Percentiles rank a stretch among this genome's conserved stretches.
Conservation (phyloP, 805 yeast species). For the Sugiyamaella qingdaonensis region DNA sequence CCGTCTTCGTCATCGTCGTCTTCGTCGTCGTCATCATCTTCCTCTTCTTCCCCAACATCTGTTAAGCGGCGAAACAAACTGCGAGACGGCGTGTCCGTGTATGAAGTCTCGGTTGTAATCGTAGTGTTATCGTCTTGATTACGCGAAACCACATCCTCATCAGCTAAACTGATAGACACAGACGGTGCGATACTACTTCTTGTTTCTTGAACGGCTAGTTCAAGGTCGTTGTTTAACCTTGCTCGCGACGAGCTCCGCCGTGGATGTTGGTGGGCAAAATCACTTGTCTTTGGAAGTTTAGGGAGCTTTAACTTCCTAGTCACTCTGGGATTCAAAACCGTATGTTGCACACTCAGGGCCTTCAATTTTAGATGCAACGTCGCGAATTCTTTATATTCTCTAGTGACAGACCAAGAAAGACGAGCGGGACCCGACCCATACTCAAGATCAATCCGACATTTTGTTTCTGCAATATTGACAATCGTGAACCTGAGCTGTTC, state of each 20-base stretch:
- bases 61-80: neutral
- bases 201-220: neutral
- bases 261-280: neutral
- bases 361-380: constrained; percentile 66
- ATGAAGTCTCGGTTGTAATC: neutral
- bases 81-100: neutral
- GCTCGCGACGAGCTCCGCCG: neutral
- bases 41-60: neutral
- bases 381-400: constrained; percentile 67
- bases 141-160: neutral
- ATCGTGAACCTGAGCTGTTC: constrained; percentile 68
- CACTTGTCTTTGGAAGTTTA: constrained; percentile 17
- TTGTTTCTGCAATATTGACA: constrained; percentile 26
- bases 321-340: constrained; percentile 25
- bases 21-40: neutral
- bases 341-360: constrained; percentile 44
- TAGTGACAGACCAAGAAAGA: constrained; percentile 74
- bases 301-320: constrained; percentile 38
- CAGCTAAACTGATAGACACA: neutral
- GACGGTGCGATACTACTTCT: neutral
- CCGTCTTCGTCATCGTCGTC: neutral
- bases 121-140: neutral
- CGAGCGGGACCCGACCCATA: constrained; percentile 83
- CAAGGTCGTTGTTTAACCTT: neutral
- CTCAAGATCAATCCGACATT: constrained; percentile 69